Base-by-base conservation (phyloP, 139 green algal species). In the Ettlia oleoabundans region DNA sequence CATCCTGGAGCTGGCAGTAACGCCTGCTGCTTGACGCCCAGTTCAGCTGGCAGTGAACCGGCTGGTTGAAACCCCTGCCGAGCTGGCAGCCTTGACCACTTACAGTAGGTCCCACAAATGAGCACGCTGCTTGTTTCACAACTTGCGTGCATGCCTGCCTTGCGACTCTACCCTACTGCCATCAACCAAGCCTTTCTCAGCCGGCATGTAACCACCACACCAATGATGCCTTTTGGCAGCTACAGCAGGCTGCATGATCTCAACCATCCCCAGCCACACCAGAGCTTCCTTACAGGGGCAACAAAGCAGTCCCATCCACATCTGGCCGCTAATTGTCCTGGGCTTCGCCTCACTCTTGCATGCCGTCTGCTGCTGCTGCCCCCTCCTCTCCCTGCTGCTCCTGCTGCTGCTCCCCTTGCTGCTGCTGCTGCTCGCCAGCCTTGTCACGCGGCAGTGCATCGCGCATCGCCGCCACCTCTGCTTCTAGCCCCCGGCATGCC, bases 371-470 rank as follows among this genome's bases (percentile, higher is more conserved):
- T 19, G 33, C 35, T 13, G 53, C 35, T 30, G 30, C 30, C 42
- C 3, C 43, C n/a, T 38, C 30, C 64, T 18, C 32, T 9, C 8
- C 18, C 68, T 58, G 40, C 40, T 38, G 68, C 68, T 35, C 30
- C 71, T 37, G 30, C 47, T 10, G 28, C 24, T 28, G 15, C 51
- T 37, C 21, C 33, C 22, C 51, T 26, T 38, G 4, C 47, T n/a
- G 43, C 71, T 35, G 71, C 71, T 51, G 42, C 69, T 42, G 42
- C 69, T 37, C 38, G 40, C 40, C 41, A 4, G n/a, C n/a, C n/a
- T n/a, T n/a, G n/a, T n/a, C n/a, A n/a, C n/a, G n/a, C n/a, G 73
- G 73, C 53, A 80, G 73, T 26, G 73, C 73, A 21, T 68, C 73
- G 4, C 73, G 53, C 75, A 81, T 70, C 15, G 75, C 75, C 18